A percentile compares a stretch with the other conserved stretches of the same genome.
These are phyloP conservation scores for Xylariaceae sp. DNA, from an alignment of 2,329 filamentous ascomycete genomes.

Conservation along the genomic window DNA sequence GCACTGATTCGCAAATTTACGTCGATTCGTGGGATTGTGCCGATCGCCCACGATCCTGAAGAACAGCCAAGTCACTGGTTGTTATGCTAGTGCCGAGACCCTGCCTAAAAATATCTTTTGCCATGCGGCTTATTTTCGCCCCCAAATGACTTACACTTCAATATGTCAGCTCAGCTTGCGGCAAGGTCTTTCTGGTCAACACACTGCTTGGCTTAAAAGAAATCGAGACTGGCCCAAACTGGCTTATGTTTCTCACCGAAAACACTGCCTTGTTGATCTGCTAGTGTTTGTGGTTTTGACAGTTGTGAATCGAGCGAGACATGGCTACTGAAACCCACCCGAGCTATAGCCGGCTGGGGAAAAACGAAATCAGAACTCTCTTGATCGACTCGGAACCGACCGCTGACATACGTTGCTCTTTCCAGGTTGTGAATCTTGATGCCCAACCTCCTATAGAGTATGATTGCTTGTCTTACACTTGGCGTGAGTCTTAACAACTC, in stretches of 20 bases:
- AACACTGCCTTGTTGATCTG: neutral
- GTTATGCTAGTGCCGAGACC: neutral
- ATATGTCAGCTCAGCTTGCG: neutral
- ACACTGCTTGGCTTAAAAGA: neutral
- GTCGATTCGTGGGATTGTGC: too few relatives aligned
- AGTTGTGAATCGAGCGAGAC: neutral
- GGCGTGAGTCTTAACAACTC: conserved; percentile 9
- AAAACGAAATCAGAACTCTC: neutral
- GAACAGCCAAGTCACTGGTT: too few relatives aligned
- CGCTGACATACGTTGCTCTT: neutral
- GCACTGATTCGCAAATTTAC: too few relatives aligned
- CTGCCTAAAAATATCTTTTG: neutral
- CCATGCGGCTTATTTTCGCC: neutral
- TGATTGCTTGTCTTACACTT: conserved; percentile 9
- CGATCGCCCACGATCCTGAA: too few relatives aligned
- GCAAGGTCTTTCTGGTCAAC: neutral
- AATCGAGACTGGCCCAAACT: too few relatives aligned
- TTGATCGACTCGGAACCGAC: neutral
- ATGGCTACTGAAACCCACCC: neutral
- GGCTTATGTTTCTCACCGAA: too few relatives aligned
- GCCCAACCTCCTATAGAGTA: neutral
- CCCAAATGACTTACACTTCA: neutral
- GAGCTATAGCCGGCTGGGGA: neutral
- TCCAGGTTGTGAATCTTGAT: neutral
- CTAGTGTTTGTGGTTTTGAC: neutral